Conservation (phyloP, 78 protist genomes). For the Salpingoeca rosetta region DNA sequence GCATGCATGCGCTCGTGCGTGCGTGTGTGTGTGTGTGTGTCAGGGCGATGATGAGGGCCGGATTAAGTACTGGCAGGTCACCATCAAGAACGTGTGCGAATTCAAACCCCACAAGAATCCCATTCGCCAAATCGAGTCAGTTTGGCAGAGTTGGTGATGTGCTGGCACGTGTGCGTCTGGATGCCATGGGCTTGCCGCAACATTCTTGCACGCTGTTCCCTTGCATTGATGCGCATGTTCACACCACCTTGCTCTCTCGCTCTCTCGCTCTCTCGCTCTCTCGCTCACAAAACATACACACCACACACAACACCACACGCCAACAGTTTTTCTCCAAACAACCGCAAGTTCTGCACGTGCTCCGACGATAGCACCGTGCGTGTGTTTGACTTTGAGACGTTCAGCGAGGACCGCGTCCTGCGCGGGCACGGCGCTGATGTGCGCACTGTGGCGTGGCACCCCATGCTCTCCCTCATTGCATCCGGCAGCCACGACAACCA, state of each 20-base stretch:
- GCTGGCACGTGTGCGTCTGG: background rate
- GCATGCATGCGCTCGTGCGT: no score
- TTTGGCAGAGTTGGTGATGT: conserved; percentile 13
- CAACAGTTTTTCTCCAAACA: conserved; percentile 44
- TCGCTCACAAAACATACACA: no score
- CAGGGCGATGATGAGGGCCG: conserved; percentile 66
- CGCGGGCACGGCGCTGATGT: conserved; percentile 90
- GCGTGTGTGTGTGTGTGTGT: no score
- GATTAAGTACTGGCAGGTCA: conserved; percentile 87
- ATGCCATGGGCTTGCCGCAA: no score
- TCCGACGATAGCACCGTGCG: conserved; percentile 67
- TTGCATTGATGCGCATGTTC: no score
- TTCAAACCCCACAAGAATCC: conserved; percentile 62
- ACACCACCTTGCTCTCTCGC: background rate
- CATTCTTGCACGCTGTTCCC: no score
- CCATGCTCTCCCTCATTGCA: conserved; percentile 61
- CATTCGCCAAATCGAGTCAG: conserved; percentile 22
- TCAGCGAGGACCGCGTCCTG: conserved; percentile 33
- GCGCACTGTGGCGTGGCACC: conserved; percentile 79
- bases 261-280: no score
- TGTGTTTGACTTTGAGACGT: conserved; percentile 63
- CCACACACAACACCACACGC: background rate
- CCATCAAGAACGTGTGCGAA: conserved; percentile 77
- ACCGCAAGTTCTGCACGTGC: conserved; percentile 73
- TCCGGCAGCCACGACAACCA: conserved; percentile 72